These are phyloP conservation scores for Nasturtium officinale DNA, from an alignment of 345 rosid genomes.

Conservation along the genomic window DNA sequence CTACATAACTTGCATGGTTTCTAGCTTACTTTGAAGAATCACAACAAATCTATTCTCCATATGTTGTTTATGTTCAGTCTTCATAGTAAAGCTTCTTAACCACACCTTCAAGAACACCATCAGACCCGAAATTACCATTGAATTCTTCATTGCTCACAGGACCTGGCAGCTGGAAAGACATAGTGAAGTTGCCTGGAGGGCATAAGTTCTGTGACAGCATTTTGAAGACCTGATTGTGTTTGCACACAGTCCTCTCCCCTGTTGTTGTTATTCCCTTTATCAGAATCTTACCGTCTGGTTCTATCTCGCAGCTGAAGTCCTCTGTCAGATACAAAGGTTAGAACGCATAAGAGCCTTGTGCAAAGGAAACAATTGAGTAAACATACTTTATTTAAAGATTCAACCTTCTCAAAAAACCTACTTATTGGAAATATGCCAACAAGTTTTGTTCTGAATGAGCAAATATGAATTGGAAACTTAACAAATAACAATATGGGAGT, in stretches of 20 bases:
- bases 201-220: constrained; percentile 67
- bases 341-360: background rate
- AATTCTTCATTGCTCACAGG: constrained; percentile 53
- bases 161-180: constrained; percentile 66
- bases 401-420: background rate
- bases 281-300: constrained; percentile 7
- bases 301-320: no score
- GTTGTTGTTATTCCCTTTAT: constrained; percentile 66
- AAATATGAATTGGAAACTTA: background rate
- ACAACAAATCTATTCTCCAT: background rate
- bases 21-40: background rate
- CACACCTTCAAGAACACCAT: constrained; percentile 63
- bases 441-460: background rate
- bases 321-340: background rate
- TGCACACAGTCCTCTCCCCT: constrained; percentile 63
- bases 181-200: constrained; percentile 69
- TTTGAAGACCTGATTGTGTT: constrained; percentile 51
- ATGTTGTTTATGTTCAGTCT: background rate
- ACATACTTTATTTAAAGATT: background rate
- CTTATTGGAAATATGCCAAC: no score
- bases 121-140: constrained; percentile 46
- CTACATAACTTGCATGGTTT: background rate
- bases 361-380: background rate
- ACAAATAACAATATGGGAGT: background rate
- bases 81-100: constrained; percentile 53